Evolutionary conservation across 2,329 filamentous ascomycete genomes (phyloP), one percentile per base, ranked within the genome.

Genomic region (Xenosphaeropsis pyriputrescens): DNA sequence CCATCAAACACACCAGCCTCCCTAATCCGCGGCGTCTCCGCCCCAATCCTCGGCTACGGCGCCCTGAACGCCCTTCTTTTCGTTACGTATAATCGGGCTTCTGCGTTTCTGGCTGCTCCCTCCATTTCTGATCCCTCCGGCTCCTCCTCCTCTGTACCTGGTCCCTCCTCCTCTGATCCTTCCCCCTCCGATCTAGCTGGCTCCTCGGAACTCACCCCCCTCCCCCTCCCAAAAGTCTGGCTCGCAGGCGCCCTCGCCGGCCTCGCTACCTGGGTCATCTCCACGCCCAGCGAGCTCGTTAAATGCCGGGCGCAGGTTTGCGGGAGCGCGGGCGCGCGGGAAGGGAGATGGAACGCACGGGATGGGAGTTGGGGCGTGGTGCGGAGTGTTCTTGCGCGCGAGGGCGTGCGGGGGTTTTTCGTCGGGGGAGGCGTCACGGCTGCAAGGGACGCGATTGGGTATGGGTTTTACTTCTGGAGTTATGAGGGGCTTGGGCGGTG

Each of bases 401-500:
- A 79, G 4, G 65, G 79, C 0, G 39, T 85, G 3, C 65, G 68
- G 30, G 88, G 86, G 0, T 58, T 95, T 16, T 95, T 93, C 54
- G 70, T 77, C 43, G 89, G 86, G 15, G 89, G 89, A 15, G 65
- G 63, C 1, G 75, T 95, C 13, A 96, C 89, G 1, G 84, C 80
- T 38, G 54, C 89, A 31, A 70, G 89, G 36, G 89, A 96, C 58
- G 79, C 80, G 41, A 72, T 95, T 39, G 89, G 89, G n/a, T 96
- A 95, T 59, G 89, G 88, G 0, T 95, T 95, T 57, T 96, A 95
- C 54, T 96, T 96, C 57, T 93, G 83, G 82, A 80, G 81, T 1
- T 96, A 95, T 53, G 83, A 93, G 57, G 62, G 88, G 41, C 74
- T 68, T 45, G 85, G 79, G 44, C 68, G 72, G 29, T 62, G 65